Evolutionary conservation across 176 grass and related monocot genomes (phyloP), one percentile per base, ranked within the genome.

Genomic region (Oryza glaberrima): DNA sequence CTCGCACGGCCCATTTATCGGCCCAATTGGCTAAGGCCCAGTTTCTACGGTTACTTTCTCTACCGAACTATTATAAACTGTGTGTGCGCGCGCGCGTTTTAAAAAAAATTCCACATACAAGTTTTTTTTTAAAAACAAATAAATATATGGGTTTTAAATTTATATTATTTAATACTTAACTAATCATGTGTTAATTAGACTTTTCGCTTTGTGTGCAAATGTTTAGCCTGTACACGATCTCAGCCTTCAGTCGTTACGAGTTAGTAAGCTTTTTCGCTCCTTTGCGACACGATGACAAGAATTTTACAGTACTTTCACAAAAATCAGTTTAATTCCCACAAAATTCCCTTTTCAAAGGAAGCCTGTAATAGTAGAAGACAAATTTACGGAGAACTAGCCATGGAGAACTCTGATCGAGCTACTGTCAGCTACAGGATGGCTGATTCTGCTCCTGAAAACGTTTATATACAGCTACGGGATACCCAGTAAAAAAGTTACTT

Each of bases 401-500:
- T 36, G n/a, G 1, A 41, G 9, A 68, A 76, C 52, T 58, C 52
- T 58, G 52, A 8, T 58, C 0, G 6, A 58, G 51, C 51, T 49
- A 49, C 47, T 49, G 26, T 67, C 60, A 40, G 45, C 47, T 68
- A 76, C 36, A 70, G 9, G 70, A 81, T 8, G 40, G 40, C 4
- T 52, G 58, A 36, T 44, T 6, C 9, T 35, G 23, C 5, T 74
- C 49, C 43, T 86, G 11, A 65, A 30, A 78, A 78, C 25, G 20
- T 58, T 52, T 86, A 82, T 86, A 60, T 68, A 86, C 71, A 81
- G 0, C 0, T 34, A 48, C 8, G 11, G n/a, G 28, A 45, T 19
- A 72, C 46, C 4, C 19, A 9, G 58, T 63, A 63, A 63, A 63
- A 63, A 23, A 3, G 35, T 36, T 2, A n/a, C 7, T 6, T 16